Percentiles rank a stretch among this genome's conserved stretches.
phyloP scores from a whole-genome alignment of 345 rosid species.

The Populus davidiana region DNA sequence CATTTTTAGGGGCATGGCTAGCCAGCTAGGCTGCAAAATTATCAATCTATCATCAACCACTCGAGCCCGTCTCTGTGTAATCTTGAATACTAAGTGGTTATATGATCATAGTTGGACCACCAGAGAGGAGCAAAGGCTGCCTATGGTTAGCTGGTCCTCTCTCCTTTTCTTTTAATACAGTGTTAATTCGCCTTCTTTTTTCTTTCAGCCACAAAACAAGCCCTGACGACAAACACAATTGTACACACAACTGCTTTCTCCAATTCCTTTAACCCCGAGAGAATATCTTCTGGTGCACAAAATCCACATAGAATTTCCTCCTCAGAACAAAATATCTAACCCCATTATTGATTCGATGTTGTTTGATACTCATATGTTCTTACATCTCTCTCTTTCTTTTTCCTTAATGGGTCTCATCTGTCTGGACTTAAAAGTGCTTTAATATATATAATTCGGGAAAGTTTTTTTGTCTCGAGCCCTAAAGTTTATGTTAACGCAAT shows the following conservation, averaged over 20 bases:
- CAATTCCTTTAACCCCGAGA: constrained; percentile 10
- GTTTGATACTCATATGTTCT: background rate
- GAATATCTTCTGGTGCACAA: constrained; percentile 15
- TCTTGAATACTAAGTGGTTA: background rate
- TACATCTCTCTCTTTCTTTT: background rate
- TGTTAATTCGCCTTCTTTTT: constrained; percentile 4
- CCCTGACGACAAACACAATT: background rate
- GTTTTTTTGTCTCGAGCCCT: background rate
- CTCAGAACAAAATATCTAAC: constrained; percentile 8
- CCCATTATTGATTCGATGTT: constrained; percentile 10
- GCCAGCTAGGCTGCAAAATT: background rate
- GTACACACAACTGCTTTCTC: background rate
- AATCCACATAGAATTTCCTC: constrained; percentile 17
- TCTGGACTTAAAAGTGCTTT: background rate
- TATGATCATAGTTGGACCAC: constrained; percentile 18
- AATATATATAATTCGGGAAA: background rate
- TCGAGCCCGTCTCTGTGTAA: background rate
- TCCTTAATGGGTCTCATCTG: constrained; percentile 11
- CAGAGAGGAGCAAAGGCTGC: constrained; percentile 10
- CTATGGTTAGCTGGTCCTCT: constrained; percentile 28
- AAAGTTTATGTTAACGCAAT: background rate
- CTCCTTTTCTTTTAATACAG: constrained; percentile 15
- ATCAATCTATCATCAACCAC: background rate
- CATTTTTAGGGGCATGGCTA: background rate
- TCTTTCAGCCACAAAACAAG: constrained; percentile 19